Percentiles rank a stretch among this genome's conserved stretches.
These are phyloP conservation scores for Petrea volubilis DNA, from an alignment of 257 asterid genomes.

Conservation along the genomic window DNA sequence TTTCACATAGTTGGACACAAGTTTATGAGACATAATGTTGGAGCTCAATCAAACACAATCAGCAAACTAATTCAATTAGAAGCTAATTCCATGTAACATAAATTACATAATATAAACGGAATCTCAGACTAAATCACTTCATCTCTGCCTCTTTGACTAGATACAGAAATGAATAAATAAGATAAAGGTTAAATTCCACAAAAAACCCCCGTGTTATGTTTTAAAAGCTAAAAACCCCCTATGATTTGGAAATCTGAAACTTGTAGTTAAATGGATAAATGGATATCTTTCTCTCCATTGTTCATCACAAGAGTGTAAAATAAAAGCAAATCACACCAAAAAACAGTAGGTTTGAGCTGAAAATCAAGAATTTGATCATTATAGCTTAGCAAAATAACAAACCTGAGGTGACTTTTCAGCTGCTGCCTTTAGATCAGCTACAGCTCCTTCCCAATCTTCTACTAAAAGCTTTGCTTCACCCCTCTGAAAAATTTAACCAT, in stretches of 20 bases:
- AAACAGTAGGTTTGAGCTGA: too few species aligned
- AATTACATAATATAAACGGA: background rate
- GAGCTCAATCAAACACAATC: background rate
- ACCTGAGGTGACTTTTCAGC: constrained; percentile 96
- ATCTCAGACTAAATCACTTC: background rate
- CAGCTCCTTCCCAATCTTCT: constrained; percentile 98
- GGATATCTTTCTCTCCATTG: too few species aligned
- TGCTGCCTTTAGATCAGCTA: constrained; percentile 80
- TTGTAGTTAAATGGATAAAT: too few species aligned
- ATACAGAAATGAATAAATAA: too few species aligned
- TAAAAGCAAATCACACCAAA: too few species aligned
- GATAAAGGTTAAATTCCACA: too few species aligned
- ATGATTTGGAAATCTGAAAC: too few species aligned
- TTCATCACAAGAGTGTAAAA: too few species aligned
- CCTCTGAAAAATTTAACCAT: constrained; percentile 48
- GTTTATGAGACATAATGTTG: background rate
- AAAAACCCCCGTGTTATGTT: too few species aligned
- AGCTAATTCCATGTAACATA: background rate
- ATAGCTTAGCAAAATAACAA: constrained; percentile 13
- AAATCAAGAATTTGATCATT: background rate
- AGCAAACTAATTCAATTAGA: background rate
- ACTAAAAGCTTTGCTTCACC: constrained; percentile 89
- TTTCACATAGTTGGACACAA: background rate
- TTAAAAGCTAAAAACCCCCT: too few species aligned
- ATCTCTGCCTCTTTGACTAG: background rate